Evolutionary conservation across 2,329 filamentous ascomycete species (phyloP).

Genomic region (Scedosporium aurantiacum): DNA sequence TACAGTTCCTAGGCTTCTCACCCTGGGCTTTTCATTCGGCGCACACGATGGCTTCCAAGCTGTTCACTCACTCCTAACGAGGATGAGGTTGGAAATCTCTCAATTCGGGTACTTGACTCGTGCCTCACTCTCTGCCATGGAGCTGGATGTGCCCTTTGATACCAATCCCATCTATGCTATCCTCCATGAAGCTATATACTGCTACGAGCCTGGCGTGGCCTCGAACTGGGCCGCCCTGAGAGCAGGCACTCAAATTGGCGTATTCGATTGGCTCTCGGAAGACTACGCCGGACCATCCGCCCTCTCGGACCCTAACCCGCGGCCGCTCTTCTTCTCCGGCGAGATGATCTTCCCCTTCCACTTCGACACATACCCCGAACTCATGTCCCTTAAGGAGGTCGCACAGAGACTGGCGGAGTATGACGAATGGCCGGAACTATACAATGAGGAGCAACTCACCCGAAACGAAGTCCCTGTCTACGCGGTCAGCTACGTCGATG

Average conservation of each 20-base stretch:
- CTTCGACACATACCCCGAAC: constrained; percentile 70
- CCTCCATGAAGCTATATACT: constrained; percentile 83
- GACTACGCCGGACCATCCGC: constrained; percentile 12
- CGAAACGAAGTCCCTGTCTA: constrained; percentile 79
- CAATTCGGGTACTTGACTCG: constrained; percentile 66
- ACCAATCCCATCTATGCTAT: constrained; percentile 72
- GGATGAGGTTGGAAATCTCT: constrained; percentile 60
- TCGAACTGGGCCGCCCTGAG: constrained; percentile 68
- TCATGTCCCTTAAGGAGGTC: constrained; percentile 55
- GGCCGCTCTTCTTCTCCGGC: constrained; percentile 68
- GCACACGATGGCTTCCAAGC: constrained; percentile 64
- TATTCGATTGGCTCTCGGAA: constrained; percentile 41
- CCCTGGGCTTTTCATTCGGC: constrained; percentile 69
- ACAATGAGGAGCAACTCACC: constrained; percentile 61
- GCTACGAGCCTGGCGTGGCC: constrained; percentile 48
- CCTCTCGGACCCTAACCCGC: constrained; percentile 14
- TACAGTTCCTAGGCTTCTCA: constrained; percentile 63
- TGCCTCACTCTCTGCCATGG: constrained; percentile 57
- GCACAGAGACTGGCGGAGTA: constrained; percentile 61
- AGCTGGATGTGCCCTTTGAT: constrained; percentile 60
- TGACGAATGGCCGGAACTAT: constrained; percentile 63
- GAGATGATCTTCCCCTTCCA: constrained; percentile 88
- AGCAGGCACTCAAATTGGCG: constrained; percentile 37
- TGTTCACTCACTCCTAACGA: constrained; percentile 64
- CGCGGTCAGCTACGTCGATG: constrained; percentile 70